Evolutionary conservation across 2,329 filamentous ascomycete genomes (phyloP).

Genomic region (Aspergillus pseudotamarii): DNA sequence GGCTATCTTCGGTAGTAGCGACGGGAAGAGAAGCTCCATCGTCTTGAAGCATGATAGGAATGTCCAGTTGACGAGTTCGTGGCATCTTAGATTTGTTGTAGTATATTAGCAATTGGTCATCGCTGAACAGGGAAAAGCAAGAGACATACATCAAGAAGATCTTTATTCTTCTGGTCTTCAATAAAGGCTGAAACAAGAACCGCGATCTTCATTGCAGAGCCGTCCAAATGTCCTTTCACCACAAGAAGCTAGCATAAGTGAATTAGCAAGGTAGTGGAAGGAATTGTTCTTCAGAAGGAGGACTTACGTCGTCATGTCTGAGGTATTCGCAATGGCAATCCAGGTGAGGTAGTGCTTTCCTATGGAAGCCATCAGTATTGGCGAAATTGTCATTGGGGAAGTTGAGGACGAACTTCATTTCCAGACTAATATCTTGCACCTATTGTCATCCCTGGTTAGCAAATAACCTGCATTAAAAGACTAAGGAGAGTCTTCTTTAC

Average conservation of each 20-base stretch:
- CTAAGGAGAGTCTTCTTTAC: conserved; percentile 22
- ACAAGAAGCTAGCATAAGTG: neutral
- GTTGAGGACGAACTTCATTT: conserved; percentile 24
- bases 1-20: conserved; percentile 4
- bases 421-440: conserved; percentile 28
- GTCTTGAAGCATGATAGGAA: conserved; percentile 18
- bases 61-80: conserved; percentile 30
- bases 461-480: neutral
- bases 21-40: neutral
- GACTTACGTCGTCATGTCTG: conserved; percentile 26
- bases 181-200: conserved; percentile 26
- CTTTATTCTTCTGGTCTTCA: conserved; percentile 33
- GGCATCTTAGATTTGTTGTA: conserved; percentile 21
- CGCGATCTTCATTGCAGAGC: conserved; percentile 14
- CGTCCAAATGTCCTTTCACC: neutral
- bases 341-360: conserved; percentile 9
- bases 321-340: conserved; percentile 28
- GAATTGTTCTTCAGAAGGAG: neutral
- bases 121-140: neutral
- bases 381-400: neutral
- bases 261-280: neutral
- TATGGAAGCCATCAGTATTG: conserved; percentile 11
- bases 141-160: conserved; percentile 35
- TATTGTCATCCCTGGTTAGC: conserved; percentile 15
- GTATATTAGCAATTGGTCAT: neutral